A percentile compares a stretch with the other conserved stretches of the same genome.
Conservation (phyloP, 225 moss, liverwort and hornwort species). For the Sphagnum tenellum region DNA sequence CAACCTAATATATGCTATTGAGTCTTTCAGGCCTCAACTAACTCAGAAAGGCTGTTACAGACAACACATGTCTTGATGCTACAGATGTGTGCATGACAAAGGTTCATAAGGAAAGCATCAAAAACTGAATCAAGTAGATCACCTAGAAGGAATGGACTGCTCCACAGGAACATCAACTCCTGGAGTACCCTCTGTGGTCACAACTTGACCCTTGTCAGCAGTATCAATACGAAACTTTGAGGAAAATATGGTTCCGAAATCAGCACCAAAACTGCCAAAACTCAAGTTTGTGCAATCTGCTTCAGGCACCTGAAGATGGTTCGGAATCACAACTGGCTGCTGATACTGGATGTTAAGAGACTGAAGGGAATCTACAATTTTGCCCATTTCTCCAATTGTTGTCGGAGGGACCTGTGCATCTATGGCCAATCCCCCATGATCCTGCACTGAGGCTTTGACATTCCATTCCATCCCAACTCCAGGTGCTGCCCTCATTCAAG, state of each 20-base stretch:
- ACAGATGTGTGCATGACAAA: too few relatives aligned
- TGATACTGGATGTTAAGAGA: conserved; percentile 58
- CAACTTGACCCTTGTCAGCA: conserved; percentile 19
- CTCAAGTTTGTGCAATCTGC: conserved; percentile 80
- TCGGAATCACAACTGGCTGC: conserved; percentile 83
- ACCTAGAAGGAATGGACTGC: conserved; percentile 25
- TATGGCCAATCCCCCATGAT: conserved; percentile 20
- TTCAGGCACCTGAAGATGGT: conserved; percentile 83
- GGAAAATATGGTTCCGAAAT: conserved; percentile 60
- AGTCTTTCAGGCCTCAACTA: too few relatives aligned
- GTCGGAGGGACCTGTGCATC: conserved; percentile 30
- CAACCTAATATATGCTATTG: too few relatives aligned
- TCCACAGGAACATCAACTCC: conserved; percentile 29
- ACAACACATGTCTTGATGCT: too few relatives aligned
- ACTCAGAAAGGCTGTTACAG: too few relatives aligned
- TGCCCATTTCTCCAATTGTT: conserved; percentile 35
- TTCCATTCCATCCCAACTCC: conserved; percentile 72
- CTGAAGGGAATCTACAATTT: conserved; percentile 48
- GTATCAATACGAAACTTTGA: conserved; percentile 57
- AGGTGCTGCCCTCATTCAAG: conserved; percentile 4
- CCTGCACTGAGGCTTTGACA: conserved; percentile 37
- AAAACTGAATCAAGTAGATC: neutral
- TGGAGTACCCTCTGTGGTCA: conserved; percentile 25
- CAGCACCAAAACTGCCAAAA: conserved; percentile 89
- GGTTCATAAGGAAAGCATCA: too few relatives aligned